phyloP scores from a whole-genome alignment of 2,329 filamentous ascomycete species.

The Ophiocordyceps camponoti-floridani region DNA sequence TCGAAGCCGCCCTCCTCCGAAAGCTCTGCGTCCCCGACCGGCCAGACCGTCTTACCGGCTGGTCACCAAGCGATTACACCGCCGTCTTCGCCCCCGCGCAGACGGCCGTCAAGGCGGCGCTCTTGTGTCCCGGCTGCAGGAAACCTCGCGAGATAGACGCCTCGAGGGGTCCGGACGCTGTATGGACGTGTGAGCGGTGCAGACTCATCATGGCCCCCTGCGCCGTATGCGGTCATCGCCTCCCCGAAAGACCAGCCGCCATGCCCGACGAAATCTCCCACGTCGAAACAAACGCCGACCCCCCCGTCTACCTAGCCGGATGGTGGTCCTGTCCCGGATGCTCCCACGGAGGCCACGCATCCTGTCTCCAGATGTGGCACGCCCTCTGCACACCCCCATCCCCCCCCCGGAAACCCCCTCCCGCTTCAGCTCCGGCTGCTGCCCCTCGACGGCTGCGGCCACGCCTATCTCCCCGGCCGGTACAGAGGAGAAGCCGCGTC shows the following conservation, averaged over 20 bases:
- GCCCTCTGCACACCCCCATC: too few species aligned
- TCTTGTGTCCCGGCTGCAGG: slow-evolving; percentile 35
- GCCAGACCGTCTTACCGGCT: slow-evolving; percentile 30
- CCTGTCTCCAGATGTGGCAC: slow-evolving; percentile 43
- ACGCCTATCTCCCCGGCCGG: slow-evolving; percentile 40
- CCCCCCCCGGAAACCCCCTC: too few species aligned
- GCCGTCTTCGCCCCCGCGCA: slow-evolving; percentile 35
- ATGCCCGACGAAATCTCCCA: slow-evolving; percentile 12
- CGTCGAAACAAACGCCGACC: slow-evolving; percentile 5
- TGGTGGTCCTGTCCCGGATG: slow-evolving; percentile 51
- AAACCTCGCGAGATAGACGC: slow-evolving; percentile 37
- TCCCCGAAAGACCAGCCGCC: slow-evolving; percentile 24
- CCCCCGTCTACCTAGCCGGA: slow-evolving; percentile 14
- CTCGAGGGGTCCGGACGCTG: slow-evolving; percentile 20
- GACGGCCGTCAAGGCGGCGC: slow-evolving; percentile 32
- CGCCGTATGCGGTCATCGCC: slow-evolving; percentile 38
- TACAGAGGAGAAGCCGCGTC: slow-evolving; percentile 31
- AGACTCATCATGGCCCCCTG: slow-evolving; percentile 33
- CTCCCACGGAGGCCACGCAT: slow-evolving; percentile 42
- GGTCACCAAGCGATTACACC: slow-evolving; percentile 37
- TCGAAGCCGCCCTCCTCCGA: slow-evolving; percentile 40
- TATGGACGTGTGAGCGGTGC: slow-evolving; percentile 44
- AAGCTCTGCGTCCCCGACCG: slow-evolving; percentile 42
- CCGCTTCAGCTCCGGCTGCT: slow-evolving; percentile 35
- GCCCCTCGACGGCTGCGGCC: slow-evolving; percentile 48